These are phyloP conservation scores for Lentinula novae-zelandiae DNA, from an alignment of 1,284 basidiomycete genomes.

Conservation along the genomic window DNA sequence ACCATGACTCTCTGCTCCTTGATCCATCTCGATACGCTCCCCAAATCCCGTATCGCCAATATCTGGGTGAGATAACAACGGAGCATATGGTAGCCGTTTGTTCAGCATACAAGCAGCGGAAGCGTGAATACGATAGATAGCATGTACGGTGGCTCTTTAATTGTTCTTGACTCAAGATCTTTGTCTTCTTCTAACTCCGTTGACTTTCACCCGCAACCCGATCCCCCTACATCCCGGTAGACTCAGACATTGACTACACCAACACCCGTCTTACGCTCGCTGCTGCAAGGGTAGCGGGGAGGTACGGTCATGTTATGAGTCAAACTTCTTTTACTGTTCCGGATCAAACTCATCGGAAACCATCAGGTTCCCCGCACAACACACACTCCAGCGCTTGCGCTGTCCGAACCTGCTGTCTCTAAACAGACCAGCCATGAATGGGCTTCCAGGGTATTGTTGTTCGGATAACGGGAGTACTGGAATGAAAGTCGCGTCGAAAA, in stretches of 20 bases:
- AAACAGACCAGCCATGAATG: constrained; percentile 77
- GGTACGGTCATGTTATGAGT: constrained; percentile 93
- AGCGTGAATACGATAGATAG: constrained; percentile 87
- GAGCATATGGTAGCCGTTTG: constrained; percentile 97
- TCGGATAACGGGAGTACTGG: constrained; percentile 94
- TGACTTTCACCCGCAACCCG: constrained; percentile 68
- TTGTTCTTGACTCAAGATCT: no score
- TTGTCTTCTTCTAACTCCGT: constrained; percentile 32
- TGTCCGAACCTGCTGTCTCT: constrained; percentile 66
- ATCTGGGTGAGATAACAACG: constrained; percentile 84
- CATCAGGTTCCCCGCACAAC: constrained; percentile 76
- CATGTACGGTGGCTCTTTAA: constrained; percentile 85
- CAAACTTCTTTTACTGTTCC: neutral
- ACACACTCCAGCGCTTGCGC: constrained; percentile 81
- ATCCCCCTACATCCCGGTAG: constrained; percentile 98
- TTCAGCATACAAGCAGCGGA: constrained; percentile 67
- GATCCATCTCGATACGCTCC: constrained; percentile 54
- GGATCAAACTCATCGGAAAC: neutral
- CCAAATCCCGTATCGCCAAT: constrained; percentile 61
- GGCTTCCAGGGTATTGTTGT: constrained; percentile 88
- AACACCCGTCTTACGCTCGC: constrained; percentile 78
- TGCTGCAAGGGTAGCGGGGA: constrained; percentile 85
- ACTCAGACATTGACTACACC: constrained; percentile 91
- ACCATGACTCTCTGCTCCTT: constrained; percentile 55
- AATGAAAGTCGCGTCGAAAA: constrained; percentile 97